Conservation (phyloP, 495 filamentous ascomycete genomes). For the Hypoxylon fuscum region DNA sequence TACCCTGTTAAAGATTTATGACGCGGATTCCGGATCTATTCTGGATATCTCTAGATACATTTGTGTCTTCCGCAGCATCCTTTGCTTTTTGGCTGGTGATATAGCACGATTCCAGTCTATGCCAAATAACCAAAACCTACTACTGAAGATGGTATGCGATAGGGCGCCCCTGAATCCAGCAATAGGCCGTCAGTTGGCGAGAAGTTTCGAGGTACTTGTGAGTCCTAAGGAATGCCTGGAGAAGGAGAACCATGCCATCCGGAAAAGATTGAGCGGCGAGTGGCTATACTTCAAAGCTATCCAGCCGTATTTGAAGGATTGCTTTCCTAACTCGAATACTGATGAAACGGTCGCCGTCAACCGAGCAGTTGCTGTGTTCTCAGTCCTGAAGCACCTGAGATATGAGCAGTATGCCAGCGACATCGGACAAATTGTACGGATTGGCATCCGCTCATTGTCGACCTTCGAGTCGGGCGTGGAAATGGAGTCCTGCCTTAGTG, state of each 20-base stretch:
- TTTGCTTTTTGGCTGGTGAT: slow-evolving; percentile 43
- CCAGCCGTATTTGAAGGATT: slow-evolving; percentile 30
- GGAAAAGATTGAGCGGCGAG: slow-evolving; percentile 28
- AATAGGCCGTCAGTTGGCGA: slow-evolving; percentile 43
- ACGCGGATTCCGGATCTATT: not conserved
- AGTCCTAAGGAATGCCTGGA: slow-evolving; percentile 46
- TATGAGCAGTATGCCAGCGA: slow-evolving; percentile 55
- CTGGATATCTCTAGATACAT: not conserved
- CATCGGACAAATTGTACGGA: slow-evolving; percentile 43
- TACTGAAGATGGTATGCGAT: slow-evolving; percentile 30
- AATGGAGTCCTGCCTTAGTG: slow-evolving; percentile 47
- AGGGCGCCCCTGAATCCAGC: slow-evolving; percentile 16
- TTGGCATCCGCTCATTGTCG: slow-evolving; percentile 51
- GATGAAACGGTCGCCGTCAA: slow-evolving; percentile 24
- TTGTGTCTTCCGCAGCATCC: slow-evolving; percentile 34
- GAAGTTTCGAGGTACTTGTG: slow-evolving; percentile 45
- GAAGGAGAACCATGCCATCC: slow-evolving; percentile 44
- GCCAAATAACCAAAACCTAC: slow-evolving; percentile 17
- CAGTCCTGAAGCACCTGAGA: slow-evolving; percentile 51
- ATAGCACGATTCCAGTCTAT: slow-evolving; percentile 31
- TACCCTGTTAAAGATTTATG: slow-evolving; percentile 4
- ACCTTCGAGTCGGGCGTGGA: slow-evolving; percentile 35
- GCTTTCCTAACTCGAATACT: slow-evolving; percentile 23
- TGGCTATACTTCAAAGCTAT: slow-evolving; percentile 40
- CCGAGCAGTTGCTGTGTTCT: slow-evolving; percentile 43